phyloP scores from a whole-genome alignment of 768 basidiomycete genomes.

The Ramaria sp. region DNA sequence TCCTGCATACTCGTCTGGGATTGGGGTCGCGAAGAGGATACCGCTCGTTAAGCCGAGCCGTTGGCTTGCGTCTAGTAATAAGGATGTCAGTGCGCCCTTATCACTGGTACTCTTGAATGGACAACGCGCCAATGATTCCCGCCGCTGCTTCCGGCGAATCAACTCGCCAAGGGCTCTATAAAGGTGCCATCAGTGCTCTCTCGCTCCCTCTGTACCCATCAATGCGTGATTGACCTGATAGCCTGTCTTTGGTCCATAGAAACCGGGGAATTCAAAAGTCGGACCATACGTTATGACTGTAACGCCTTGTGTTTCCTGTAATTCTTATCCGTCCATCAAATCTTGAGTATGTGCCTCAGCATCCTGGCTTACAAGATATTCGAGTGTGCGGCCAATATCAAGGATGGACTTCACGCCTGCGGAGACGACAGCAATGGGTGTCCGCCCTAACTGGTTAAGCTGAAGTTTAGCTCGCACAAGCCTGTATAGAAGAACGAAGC shows the following conservation, averaged over 20 bases:
- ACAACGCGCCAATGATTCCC: constrained; percentile 52
- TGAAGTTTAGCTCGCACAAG: neutral
- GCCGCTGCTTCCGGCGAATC: constrained; percentile 59
- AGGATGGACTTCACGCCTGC: constrained; percentile 92
- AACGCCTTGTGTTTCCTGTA: constrained; percentile 89
- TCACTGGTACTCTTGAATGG: neutral
- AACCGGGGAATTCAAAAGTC: constrained; percentile 84
- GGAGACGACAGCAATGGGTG: constrained; percentile 86
- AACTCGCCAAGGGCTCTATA: constrained; percentile 72
- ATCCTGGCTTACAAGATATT: constrained; percentile 50
- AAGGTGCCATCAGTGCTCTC: neutral
- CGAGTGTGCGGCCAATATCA: constrained; percentile 83
- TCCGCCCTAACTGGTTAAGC: constrained; percentile 59
- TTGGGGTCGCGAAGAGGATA: constrained; percentile 79
- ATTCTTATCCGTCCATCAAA: neutral
- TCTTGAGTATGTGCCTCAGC: neutral
- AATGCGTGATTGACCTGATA: constrained; percentile 41
- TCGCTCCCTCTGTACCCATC: neutral
- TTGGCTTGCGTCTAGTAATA: constrained; percentile 48
- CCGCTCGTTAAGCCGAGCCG: constrained; percentile 69
- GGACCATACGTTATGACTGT: constrained; percentile 74
- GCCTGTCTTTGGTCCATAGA: constrained; percentile 80
- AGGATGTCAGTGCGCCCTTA: neutral
- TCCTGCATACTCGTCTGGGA: constrained; percentile 64
- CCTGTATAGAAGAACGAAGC: neutral